Evolutionary conservation across 2,329 filamentous ascomycete species (phyloP).

Genomic region (Aspergillus tanneri): DNA sequence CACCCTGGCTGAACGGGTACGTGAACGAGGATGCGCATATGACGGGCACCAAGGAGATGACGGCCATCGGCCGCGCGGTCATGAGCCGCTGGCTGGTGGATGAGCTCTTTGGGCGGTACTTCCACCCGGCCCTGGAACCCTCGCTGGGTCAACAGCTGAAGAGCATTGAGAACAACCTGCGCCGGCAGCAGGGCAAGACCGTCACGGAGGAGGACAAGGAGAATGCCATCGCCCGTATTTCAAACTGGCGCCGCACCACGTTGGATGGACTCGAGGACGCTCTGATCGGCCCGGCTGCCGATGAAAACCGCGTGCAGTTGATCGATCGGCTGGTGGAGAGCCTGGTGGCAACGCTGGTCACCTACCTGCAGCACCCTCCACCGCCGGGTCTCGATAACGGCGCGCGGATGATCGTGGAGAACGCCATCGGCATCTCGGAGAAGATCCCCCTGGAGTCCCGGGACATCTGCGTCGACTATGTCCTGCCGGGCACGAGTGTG

Average conservation of each 20-base stretch:
- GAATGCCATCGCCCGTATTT: conserved; percentile 79
- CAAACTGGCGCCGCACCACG: conserved; percentile 91
- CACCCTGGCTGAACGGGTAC: conserved; percentile 73
- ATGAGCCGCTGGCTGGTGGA: conserved; percentile 89
- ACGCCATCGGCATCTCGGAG: conserved; percentile 79
- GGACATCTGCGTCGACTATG: conserved; percentile 85
- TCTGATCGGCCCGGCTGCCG: conserved; percentile 64
- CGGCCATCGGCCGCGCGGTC: conserved; percentile 82
- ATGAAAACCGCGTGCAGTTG: conserved; percentile 66
- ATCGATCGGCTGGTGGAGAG: conserved; percentile 68
- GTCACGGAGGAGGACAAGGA: conserved; percentile 85
- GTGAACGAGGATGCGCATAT: conserved; percentile 83
- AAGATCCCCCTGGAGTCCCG: conserved; percentile 89
- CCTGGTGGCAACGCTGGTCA: conserved; percentile 67
- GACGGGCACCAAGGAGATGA: conserved; percentile 96
- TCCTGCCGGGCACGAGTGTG: conserved; percentile 71
- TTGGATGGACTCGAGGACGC: conserved; percentile 80
- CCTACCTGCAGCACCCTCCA: conserved; percentile 72
- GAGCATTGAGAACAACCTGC: conserved; percentile 81
- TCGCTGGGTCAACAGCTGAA: conserved; percentile 77
- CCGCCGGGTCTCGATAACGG: conserved; percentile 82
- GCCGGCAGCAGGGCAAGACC: conserved; percentile 69
- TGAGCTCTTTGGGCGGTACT: conserved; percentile 86
- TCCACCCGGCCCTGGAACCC: conserved; percentile 83
- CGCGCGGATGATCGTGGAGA: conserved; percentile 87